These are phyloP conservation scores for Gossypium rotundifolium DNA, from an alignment of 345 rosid genomes.

Conservation along the genomic window DNA sequence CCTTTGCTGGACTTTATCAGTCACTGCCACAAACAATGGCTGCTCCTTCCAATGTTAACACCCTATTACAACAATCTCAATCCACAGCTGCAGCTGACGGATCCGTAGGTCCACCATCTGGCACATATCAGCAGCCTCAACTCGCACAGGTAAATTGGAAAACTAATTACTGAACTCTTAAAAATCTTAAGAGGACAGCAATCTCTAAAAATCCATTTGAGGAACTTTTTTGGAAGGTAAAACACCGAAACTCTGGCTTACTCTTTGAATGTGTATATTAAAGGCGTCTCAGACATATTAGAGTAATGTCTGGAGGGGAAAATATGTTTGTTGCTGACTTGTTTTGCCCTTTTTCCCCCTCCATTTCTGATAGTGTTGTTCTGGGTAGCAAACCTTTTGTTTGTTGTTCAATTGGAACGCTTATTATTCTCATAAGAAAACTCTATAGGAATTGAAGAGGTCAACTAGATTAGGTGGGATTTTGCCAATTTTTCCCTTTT, in stretches of 20 bases:
- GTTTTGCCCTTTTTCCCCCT: not conserved
- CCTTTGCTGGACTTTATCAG: constrained; percentile 50
- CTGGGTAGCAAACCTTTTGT: constrained; percentile 16
- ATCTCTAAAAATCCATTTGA: constrained; percentile 3
- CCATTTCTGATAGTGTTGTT: not conserved
- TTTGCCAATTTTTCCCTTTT: constrained; percentile 21
- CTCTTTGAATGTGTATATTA: constrained; percentile 43
- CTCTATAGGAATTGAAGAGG: constrained; percentile 29
- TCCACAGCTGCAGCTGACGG: constrained; percentile 33
- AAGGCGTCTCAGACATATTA: constrained; percentile 19
- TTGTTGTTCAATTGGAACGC: constrained; percentile 10
- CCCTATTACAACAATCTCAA: constrained; percentile 46
- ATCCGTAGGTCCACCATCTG: constrained; percentile 32
- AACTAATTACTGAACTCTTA: constrained; percentile 31
- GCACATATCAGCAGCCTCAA: constrained; percentile 48
- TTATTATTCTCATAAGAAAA: constrained; percentile 17
- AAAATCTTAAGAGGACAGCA: not conserved
- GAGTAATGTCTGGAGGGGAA: constrained; percentile 18
- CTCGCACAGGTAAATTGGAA: constrained; percentile 44
- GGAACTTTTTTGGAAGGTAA: not conserved
- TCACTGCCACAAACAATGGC: constrained; percentile 43
- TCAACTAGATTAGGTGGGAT: constrained; percentile 27
- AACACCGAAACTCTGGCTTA: constrained; percentile 21
- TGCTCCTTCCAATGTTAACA: constrained; percentile 40
- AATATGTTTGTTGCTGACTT: constrained; percentile 1